phyloP scores from a whole-genome alignment of 2,329 filamentous ascomycete species.

The Trichoderma polysporum region DNA sequence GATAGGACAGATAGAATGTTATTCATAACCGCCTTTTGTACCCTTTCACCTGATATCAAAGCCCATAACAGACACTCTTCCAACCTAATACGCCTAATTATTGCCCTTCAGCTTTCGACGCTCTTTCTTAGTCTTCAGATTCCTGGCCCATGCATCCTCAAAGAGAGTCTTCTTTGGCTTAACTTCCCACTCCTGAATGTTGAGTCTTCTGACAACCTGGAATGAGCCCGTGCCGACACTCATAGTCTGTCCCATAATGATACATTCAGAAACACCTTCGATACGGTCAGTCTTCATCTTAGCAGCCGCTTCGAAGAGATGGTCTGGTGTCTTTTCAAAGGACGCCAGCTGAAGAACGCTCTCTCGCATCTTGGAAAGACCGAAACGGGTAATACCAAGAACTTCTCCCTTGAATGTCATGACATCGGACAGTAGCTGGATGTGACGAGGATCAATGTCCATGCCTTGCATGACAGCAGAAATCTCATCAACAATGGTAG shows the following conservation, averaged over 20 bases:
- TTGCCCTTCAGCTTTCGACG: constrained; percentile 8
- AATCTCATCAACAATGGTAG: constrained; percentile 88
- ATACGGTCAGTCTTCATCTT: constrained; percentile 90
- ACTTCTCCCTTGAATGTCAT: constrained; percentile 99
- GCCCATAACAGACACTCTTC: neutral
- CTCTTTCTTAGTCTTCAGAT: constrained; percentile 15
- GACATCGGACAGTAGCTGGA: constrained; percentile 94
- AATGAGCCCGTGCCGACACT: constrained; percentile 87
- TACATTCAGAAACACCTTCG: constrained; percentile 92
- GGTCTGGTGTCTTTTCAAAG: constrained; percentile 98
- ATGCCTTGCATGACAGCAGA: constrained; percentile 86
- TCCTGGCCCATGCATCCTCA: constrained; percentile 62
- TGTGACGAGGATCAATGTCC: constrained; percentile 95
- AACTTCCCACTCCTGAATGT: constrained; percentile 61
- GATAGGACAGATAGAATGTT: neutral
- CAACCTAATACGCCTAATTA: neutral
- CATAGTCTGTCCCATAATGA: constrained; percentile 98
- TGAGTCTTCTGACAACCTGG: constrained; percentile 78
- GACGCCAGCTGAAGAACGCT: constrained; percentile 89
- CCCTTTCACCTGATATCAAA: neutral
- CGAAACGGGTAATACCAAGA: constrained; percentile 93
- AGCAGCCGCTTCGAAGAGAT: constrained; percentile 91
- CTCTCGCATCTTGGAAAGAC: constrained; percentile 94
- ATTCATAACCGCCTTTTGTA: neutral
- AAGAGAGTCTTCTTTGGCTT: constrained; percentile 63